A percentile compares a stretch with the other conserved stretches of the same genome.
Conservation (phyloP, 2,329 filamentous ascomycete species). For the Colletotrichum godetiae region DNA sequence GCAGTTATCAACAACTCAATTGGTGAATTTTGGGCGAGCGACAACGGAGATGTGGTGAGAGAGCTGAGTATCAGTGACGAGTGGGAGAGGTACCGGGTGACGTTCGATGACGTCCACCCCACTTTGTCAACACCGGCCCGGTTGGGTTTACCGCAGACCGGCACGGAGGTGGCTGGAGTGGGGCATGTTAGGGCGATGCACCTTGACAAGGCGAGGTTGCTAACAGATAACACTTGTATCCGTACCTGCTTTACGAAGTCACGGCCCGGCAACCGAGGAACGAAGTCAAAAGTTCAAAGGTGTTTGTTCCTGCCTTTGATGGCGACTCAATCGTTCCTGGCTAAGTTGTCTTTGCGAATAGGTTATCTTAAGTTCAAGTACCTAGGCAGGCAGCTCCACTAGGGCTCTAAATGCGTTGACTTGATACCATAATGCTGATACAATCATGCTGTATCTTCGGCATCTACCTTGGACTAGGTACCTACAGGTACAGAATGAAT, state of each 20-base stretch:
- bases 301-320: not conserved
- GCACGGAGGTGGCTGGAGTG: not conserved
- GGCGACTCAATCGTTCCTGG: not conserved
- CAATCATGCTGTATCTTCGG: not conserved
- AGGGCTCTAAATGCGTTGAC: not conserved
- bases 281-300: not conserved
- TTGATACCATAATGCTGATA: not conserved
- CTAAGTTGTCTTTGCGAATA: not conserved
- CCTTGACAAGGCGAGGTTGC: not conserved
- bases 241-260: too few relatives aligned
- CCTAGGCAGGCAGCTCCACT: not conserved
- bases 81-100: constrained; percentile 17
- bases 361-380: too few relatives aligned
- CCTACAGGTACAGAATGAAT: not conserved
- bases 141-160: constrained; percentile 19
- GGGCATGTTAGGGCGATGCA: not conserved
- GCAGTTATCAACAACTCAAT: not conserved
- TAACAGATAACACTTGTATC: constrained; percentile 5
- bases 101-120: constrained; percentile 33
- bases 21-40: constrained; percentile 10
- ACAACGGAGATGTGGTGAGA: constrained; percentile 17
- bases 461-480: too few relatives aligned
- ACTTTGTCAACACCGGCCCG: constrained; percentile 31
- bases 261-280: not conserved
- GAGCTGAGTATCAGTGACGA: not conserved